Evolutionary conservation across 805 yeast genomes (phyloP).

Genomic region (Candida corydali): DNA sequence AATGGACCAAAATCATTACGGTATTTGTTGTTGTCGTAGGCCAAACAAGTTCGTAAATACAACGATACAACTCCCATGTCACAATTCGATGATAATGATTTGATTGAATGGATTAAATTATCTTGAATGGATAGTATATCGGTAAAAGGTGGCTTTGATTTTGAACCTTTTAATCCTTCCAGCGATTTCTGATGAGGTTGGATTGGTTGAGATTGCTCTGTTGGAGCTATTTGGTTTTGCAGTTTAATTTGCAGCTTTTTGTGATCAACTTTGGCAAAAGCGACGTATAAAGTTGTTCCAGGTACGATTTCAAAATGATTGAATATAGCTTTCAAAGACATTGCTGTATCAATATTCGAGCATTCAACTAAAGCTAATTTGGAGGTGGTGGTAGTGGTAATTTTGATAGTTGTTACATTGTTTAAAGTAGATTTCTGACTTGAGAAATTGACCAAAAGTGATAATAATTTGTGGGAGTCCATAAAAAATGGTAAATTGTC

Average conservation of each 20-base stretch:
- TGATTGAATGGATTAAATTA: conserved; percentile 16
- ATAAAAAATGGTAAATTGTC: conserved; percentile 78
- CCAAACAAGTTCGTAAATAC: conserved; percentile 35
- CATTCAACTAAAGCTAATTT: conserved; percentile 60
- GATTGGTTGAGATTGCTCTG: too few relatives aligned
- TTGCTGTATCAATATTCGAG: conserved; percentile 66
- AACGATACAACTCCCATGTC: conserved; percentile 39
- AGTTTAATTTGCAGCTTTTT: conserved; percentile 1
- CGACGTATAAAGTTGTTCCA: conserved; percentile 70
- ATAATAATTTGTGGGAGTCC: conserved; percentile 40
- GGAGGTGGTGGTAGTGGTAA: conserved; percentile 17
- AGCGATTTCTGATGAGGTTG: neutral
- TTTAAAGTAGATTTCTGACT: conserved; percentile 13
- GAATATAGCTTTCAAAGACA: conserved; percentile 70
- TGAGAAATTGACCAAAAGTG: conserved; percentile 19
- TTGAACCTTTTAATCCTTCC: neutral
- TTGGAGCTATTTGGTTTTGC: too few relatives aligned
- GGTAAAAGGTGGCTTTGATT: neutral
- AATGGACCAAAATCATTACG: conserved; percentile 64
- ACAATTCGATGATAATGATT: conserved; percentile 17
- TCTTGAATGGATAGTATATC: conserved; percentile 15
- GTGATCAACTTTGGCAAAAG: conserved; percentile 68
- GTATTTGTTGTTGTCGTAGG: conserved; percentile 42
- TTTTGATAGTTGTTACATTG: conserved; percentile 16
- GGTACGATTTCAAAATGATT: conserved; percentile 81